Percentiles rank a stretch among this genome's conserved stretches.
Conservation (phyloP, 2,329 filamentous ascomycete genomes). For the Trichoderma hamatum region DNA sequence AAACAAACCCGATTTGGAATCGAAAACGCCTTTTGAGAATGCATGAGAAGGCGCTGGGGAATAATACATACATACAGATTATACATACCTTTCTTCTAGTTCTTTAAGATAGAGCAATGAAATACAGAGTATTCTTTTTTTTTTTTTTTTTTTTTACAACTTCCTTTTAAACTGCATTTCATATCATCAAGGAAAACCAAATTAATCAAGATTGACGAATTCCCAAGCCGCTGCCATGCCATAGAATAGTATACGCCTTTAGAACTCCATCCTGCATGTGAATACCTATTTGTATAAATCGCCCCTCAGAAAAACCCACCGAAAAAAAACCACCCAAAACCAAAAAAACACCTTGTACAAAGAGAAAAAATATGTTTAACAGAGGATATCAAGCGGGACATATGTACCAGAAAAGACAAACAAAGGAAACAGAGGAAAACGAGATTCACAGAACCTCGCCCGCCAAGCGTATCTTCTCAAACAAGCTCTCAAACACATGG, state of each 20-base stretch:
- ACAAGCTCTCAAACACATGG: constrained; percentile 66
- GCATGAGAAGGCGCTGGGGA: neutral
- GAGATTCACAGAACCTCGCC: constrained; percentile 15
- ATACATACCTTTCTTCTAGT: neutral
- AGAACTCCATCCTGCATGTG: neutral
- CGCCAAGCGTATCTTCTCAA: constrained; percentile 56
- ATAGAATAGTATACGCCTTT: neutral
- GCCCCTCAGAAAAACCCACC: neutral
- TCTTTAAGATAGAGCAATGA: neutral
- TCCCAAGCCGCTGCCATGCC: neutral
- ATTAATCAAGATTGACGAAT: neutral
- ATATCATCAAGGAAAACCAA: neutral
- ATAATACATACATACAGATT: neutral
- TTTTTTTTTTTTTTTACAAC: neutral
- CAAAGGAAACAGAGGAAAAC: neutral
- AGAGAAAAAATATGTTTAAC: neutral
- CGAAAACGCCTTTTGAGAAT: neutral
- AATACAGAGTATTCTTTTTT: neutral
- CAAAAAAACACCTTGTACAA: neutral
- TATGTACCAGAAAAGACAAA: neutral
- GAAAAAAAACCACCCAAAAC: neutral
- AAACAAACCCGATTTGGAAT: neutral
- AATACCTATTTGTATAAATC: neutral
- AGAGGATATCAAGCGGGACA: neutral
- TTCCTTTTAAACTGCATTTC: neutral